These are phyloP conservation scores for Xylaria sp. DNA, from an alignment of 2,329 filamentous ascomycete genomes.

Conservation along the genomic window DNA sequence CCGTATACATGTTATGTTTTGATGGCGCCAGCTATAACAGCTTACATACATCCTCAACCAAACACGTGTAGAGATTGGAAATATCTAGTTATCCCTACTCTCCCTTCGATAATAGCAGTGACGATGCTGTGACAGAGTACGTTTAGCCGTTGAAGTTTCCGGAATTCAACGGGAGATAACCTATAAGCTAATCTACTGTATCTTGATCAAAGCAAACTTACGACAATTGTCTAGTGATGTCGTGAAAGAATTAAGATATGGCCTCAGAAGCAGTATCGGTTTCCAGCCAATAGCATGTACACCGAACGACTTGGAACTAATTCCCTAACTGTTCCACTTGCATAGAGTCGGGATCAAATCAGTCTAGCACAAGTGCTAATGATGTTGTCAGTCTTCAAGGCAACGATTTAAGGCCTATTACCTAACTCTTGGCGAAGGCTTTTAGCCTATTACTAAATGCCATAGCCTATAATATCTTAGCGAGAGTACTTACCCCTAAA, in stretches of 20 bases:
- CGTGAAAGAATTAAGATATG: background rate
- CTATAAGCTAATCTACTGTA: background rate
- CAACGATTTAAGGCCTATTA: background rate
- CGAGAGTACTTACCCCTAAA: background rate
- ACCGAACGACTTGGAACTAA: background rate
- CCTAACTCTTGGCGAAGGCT: background rate
- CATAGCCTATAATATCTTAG: slow-evolving; percentile 1
- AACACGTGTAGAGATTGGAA: background rate
- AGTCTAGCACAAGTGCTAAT: background rate
- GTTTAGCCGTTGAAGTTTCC: background rate
- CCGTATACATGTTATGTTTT: background rate
- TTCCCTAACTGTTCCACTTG: background rate
- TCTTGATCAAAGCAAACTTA: background rate
- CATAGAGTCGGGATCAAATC: background rate
- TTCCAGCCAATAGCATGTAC: background rate
- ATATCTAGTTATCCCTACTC: background rate
- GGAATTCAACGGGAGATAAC: background rate
- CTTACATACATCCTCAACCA: background rate
- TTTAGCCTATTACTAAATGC: background rate
- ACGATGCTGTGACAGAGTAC: background rate
- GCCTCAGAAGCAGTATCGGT: background rate
- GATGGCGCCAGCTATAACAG: background rate
- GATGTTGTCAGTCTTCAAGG: too few relatives aligned
- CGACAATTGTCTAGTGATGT: background rate
- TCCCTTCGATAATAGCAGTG: background rate